Evolutionary conservation across 805 yeast genomes (phyloP).

Genomic region (Soucietia sequanensis): DNA sequence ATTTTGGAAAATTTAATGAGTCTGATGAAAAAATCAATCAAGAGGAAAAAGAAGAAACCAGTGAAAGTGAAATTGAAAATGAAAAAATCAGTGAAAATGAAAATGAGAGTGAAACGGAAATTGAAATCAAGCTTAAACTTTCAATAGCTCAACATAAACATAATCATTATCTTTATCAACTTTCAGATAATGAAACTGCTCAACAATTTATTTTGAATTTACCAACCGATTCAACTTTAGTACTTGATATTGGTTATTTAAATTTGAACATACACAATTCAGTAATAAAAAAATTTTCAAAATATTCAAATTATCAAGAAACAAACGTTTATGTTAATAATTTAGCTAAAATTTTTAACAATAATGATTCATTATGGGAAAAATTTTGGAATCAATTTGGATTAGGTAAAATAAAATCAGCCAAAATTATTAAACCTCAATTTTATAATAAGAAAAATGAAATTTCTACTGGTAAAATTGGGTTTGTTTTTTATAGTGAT

Average conservation of each 20-base stretch:
- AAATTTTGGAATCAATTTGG: slow-evolving; percentile 42
- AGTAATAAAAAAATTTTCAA: slow-evolving; percentile 14
- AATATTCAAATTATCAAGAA: slow-evolving; percentile 49
- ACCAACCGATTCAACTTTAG: slow-evolving; percentile 16
- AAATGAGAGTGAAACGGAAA: slow-evolving; percentile 5
- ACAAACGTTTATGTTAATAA: slow-evolving; percentile 72
- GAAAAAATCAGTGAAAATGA: slow-evolving; percentile 6
- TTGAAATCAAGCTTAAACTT: slow-evolving; percentile 14
- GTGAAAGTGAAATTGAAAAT: not conserved
- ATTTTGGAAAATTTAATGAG: slow-evolving; percentile 8
- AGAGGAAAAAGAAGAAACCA: slow-evolving; percentile 7
- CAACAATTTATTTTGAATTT: slow-evolving; percentile 1
- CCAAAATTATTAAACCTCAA: slow-evolving; percentile 43
- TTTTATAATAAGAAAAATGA: slow-evolving; percentile 23
- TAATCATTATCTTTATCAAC: slow-evolving; percentile 23
- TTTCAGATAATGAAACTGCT: slow-evolving; percentile 1
- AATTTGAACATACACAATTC: slow-evolving; percentile 7
- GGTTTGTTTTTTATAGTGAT: slow-evolving; percentile 63
- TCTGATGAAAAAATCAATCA: slow-evolving; percentile 6
- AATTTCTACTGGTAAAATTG: slow-evolving; percentile 33
- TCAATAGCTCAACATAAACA: slow-evolving; percentile 39
- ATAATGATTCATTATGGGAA: slow-evolving; percentile 46
- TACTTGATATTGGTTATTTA: slow-evolving; percentile 3
- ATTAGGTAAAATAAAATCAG: slow-evolving; percentile 29
- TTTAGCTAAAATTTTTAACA: slow-evolving; percentile 54